Base-by-base conservation (phyloP, 257 asterid species). In the Leonotis leonurus region DNA sequence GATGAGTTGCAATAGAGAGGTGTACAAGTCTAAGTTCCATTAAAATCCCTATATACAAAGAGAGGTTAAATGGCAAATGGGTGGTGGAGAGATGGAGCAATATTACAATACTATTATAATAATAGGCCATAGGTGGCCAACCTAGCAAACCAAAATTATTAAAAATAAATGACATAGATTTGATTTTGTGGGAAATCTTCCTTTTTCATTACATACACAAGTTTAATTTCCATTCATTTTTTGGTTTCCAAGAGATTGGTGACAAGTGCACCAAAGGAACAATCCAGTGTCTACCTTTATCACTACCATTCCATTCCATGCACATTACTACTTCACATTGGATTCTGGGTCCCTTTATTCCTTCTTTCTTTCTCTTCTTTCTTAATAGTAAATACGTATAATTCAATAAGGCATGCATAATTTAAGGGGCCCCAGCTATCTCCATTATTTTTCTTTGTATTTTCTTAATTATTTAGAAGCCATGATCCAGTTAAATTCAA, bases 261-360 rank as follows among this genome's bases (percentile, higher is more conserved):
- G 76, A 70, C 73, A 75, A 59, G 70, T 80, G 79, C 74, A 57
- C 67, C 60, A 68, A 57, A 65, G 69, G 80, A 70, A 75, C 74
- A 78, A 73, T 78, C 74, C 78, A 70, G 8, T 78, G 81, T 76
- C 73, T 14, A 27, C 60, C 85, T 78, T 81, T 75, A 77, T 65
- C 66, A 64, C 62, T 75, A 72, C 81, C 76, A 69, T 60, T 76
- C 44, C 73, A 66, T 50, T 63, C 58, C 64, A 55, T 72, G 16
- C 58, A 70, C 41, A 65, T 56, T 20, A 18, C 6, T 43, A 55
- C 58, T 62, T 68, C 58, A 61, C 68, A 41, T 69, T 59, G 64
- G 25, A 25, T 63, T 40, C 54, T 62, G 70, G 51, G 73, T 48
- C 76, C 78, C 52, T 72, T 27, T 12, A 6, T 32, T 13, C 29